phyloP scores from a whole-genome alignment of 768 basidiomycete species.

The Tubosaeta sp. region DNA sequence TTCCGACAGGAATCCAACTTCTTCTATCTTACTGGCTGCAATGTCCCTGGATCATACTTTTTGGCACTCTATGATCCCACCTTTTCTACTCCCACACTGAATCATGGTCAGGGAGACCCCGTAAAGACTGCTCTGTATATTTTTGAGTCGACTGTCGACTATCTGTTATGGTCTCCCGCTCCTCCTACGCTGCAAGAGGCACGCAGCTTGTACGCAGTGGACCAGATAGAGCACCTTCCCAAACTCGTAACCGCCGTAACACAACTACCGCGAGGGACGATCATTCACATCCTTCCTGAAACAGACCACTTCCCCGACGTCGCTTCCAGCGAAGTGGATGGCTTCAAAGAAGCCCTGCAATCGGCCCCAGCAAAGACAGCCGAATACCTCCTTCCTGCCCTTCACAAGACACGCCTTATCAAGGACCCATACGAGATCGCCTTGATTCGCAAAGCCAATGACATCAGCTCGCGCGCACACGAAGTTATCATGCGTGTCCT shows the following conservation, averaged over 20 bases:
- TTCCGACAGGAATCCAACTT: conserved; percentile 86
- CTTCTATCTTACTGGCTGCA: conserved; percentile 80
- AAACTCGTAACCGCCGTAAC: conserved; percentile 45
- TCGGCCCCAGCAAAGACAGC: conserved; percentile 3
- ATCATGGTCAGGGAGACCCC: conserved; percentile 33
- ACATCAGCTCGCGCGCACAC: conserved; percentile 86
- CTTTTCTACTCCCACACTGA: conserved; percentile 9
- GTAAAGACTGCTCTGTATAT: conserved; percentile 68
- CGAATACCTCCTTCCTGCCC: conserved; percentile 64
- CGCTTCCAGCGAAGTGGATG: conserved; percentile 2
- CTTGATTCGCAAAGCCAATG: conserved; percentile 73
- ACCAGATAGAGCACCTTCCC: conserved; percentile 49
- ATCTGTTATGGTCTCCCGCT: conserved; percentile 86
- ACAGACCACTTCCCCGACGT: conserved; percentile 22
- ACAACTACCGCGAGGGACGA: conserved; percentile 45
- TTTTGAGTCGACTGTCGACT: conserved; percentile 65
- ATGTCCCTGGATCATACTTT: conserved; percentile 65
- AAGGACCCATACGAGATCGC: conserved; percentile 75
- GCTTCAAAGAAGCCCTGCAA: conserved; percentile 5
- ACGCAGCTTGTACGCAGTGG: conserved; percentile 52
- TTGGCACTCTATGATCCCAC: conserved; percentile 53
- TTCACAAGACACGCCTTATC: conserved; percentile 76
- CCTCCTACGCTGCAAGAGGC: conserved; percentile 66
- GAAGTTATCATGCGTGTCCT: conserved; percentile 90
- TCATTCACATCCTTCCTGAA: conserved; percentile 63